Conservation (phyloP, 441 rosid genomes). For the Gossypium lobatum region DNA sequence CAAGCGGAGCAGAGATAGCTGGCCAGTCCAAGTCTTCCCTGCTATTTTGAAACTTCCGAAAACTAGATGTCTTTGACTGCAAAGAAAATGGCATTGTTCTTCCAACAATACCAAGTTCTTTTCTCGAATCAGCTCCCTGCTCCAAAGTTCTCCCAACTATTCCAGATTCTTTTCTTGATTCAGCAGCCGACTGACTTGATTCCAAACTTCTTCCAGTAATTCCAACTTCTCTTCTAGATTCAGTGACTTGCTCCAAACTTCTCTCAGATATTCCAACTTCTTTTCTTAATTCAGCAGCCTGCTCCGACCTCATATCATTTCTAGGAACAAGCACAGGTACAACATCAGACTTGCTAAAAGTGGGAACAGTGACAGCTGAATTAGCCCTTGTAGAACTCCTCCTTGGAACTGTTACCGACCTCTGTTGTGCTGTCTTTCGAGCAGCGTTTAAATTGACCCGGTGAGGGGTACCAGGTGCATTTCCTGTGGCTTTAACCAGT, state of each 20-base stretch:
- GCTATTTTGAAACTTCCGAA: constrained; percentile 50
- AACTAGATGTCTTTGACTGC: constrained; percentile 72
- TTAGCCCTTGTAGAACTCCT: constrained; percentile 44
- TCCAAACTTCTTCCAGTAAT: constrained; percentile 28
- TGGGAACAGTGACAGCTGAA: constrained; percentile 41
- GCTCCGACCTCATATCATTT: constrained; percentile 51
- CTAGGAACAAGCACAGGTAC: constrained; percentile 80
- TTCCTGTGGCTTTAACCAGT: constrained; percentile 73
- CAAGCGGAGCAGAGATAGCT: constrained; percentile 37
- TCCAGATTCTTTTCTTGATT: constrained; percentile 68
- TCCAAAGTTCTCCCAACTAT: constrained; percentile 71
- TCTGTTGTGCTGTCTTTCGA: constrained; percentile 35
- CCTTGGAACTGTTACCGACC: constrained; percentile 44
- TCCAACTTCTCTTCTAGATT: constrained; percentile 15
- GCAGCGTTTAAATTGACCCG: constrained; percentile 44
- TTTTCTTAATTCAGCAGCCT: constrained; percentile 61
- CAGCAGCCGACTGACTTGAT: constrained; percentile 35
- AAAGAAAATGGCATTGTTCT: constrained; percentile 97
- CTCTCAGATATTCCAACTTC: constrained; percentile 32
- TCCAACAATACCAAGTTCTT: constrained; percentile 73
- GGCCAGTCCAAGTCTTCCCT: constrained; percentile 64
- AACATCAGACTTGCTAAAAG: constrained; percentile 50
- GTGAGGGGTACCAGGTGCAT: constrained; percentile 67
- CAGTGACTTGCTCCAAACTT: constrained; percentile 33
- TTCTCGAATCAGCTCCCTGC: constrained; percentile 61